Conservation (phyloP, 1,284 basidiomycete species). For the Xanthoconium separans region DNA sequence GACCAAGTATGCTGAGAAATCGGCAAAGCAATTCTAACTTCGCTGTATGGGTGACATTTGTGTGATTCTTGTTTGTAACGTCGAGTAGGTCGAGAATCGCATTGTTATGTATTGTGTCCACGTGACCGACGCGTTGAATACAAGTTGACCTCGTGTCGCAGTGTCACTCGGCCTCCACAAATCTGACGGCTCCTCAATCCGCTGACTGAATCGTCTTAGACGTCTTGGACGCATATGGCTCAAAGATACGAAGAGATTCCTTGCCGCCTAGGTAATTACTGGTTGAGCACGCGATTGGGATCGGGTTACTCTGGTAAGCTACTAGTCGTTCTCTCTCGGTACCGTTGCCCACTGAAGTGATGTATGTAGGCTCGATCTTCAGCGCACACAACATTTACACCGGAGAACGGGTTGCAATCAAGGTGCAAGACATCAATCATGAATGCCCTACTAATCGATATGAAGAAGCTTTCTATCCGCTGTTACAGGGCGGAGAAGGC, state of each 20-base stretch:
- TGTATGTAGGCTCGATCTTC: conserved; percentile 62
- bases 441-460: conserved; percentile 74
- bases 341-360: conserved; percentile 1
- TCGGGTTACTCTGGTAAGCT: conserved; percentile 54
- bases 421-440: conserved; percentile 64
- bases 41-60: background rate
- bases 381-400: conserved; percentile 57
- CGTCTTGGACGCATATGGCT: conserved; percentile 16
- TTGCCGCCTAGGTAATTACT: conserved; percentile 46
- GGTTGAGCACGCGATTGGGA: conserved; percentile 45
- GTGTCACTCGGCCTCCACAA: background rate
- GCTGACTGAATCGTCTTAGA: background rate
- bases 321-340: background rate
- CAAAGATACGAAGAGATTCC: conserved; percentile 35
- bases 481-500: conserved; percentile 67
- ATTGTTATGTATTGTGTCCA: conserved; percentile 33
- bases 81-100: background rate
- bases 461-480: conserved; percentile 67
- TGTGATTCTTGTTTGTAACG: conserved; percentile 39
- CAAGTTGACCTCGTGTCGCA: conserved; percentile 9
- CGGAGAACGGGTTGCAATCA: conserved; percentile 62
- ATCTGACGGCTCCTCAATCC: background rate
- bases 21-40: conserved; percentile 17
- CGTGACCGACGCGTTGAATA: conserved; percentile 32
- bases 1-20: conserved; percentile 18